Evolutionary conservation across 345 rosid genomes (phyloP), one percentile per base, ranked within the genome.

Genomic region (Jatropha curcas): DNA sequence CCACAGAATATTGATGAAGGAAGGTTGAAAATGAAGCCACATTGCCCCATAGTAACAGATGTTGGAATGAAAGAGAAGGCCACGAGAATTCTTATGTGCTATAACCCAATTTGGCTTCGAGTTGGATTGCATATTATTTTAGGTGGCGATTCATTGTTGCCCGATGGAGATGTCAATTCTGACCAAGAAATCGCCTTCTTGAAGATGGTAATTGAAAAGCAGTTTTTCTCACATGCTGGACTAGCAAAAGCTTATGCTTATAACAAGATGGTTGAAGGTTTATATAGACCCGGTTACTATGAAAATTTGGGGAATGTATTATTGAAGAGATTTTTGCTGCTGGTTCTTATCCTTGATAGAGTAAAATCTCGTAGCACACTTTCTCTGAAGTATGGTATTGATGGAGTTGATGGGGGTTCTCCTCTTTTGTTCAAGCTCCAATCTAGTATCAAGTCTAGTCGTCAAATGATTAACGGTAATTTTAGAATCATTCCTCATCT

Each of bases 391-490:
- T 89, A 88, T 66, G 98, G 98, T 45, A 88, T 92, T 75, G 98
- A 94, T 83, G 98, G 98, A 69, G 50, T 82, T 41, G 98, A 94
- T 62, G 98, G 98, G 65, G 98, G 98, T 70, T 92, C 98, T 60
- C 97, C 98, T 63, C 88, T 85, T 72, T 60, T 94, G 63, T 94
- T 94, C 75, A 37, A 63, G 5, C 79, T 68, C 71, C 84, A 83
- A 72, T 86, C 92, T 71, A 77, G 77, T 64, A 81, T 89, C 55
- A 94, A 90, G 82, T 92, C 98, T n/a, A 89, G 98, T 79, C 79
- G 82, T 76, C 93, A 92, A 83, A 76, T 92, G 66, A 82, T 92
- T 56, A 80, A 74, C 81, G 98, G 98, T 94, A 89, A 75, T 52
- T 65, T 31, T 74, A 31, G 45, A 53, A 37, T 59, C 48, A 16